phyloP scores from a whole-genome alignment of 2,329 filamentous ascomycete species.

The Didymella pomorum region DNA sequence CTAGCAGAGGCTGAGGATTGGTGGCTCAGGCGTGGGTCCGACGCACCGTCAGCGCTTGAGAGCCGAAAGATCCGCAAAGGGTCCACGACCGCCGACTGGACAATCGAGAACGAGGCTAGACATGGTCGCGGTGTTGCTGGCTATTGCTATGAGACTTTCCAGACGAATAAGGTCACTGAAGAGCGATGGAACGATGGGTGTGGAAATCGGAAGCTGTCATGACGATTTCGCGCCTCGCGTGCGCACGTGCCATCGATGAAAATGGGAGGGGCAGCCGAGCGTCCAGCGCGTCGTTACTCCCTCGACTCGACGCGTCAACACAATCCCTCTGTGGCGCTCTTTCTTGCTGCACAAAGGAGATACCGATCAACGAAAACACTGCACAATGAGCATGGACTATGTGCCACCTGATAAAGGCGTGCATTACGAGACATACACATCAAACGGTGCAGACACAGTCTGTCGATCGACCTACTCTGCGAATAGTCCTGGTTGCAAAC shows the following conservation, averaged over 20 bases:
- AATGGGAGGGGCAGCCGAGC: conserved; percentile 2
- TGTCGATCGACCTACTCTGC: background rate
- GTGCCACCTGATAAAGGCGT: background rate
- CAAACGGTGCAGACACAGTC: background rate
- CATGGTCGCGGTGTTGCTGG: background rate
- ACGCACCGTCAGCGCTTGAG: conserved; percentile 23
- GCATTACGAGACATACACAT: background rate
- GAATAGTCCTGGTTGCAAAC: background rate
- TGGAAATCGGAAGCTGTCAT: background rate
- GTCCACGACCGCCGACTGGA: background rate
- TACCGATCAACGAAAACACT: background rate
- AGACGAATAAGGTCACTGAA: background rate
- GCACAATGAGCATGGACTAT: background rate
- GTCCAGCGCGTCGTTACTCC: background rate
- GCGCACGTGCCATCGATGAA: conserved; percentile 10
- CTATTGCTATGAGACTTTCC: background rate
- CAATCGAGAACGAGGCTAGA: background rate
- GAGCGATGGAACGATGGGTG: background rate
- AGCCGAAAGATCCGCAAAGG: conserved; percentile 29
- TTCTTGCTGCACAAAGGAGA: background rate
- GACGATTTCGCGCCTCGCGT: background rate
- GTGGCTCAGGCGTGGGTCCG: conserved; percentile 24
- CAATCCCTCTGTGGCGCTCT: background rate
- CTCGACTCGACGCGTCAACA: conserved; percentile 1
- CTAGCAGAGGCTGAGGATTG: conserved; percentile 26